Evolutionary conservation across 352 stramenopile genomes (phyloP), one percentile per base, ranked within the genome.

Genomic region (Thalassiosira exigua): DNA sequence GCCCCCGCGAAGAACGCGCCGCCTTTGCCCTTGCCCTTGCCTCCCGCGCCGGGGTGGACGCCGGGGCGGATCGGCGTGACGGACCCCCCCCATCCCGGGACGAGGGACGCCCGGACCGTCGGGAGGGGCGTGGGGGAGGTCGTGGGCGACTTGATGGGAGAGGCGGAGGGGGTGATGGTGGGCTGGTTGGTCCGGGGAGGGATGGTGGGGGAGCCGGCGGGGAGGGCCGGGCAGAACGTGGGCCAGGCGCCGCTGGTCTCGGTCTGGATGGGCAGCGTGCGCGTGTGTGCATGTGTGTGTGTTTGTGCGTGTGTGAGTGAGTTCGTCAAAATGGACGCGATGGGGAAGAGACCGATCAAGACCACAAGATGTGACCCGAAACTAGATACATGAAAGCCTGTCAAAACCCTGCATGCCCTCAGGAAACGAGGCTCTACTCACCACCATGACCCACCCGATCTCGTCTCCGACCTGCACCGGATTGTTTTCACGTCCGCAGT

Each of bases 371-470:
- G n/a, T n/a, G n/a, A n/a, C n/a, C n/a, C n/a, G n/a, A n/a, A n/a
- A n/a, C n/a, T n/a, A n/a, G n/a, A n/a, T n/a, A n/a, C n/a, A n/a
- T n/a, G n/a, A n/a, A n/a, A n/a, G n/a, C n/a, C n/a, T n/a, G n/a
- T n/a, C n/a, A n/a, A n/a, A n/a, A n/a, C n/a, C n/a, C n/a, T n/a
- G n/a, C n/a, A n/a, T n/a, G n/a, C n/a, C n/a, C n/a, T n/a, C n/a
- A n/a, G n/a, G n/a, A n/a, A n/a, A n/a, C n/a, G n/a, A n/a, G n/a
- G n/a, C n/a, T n/a, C n/a, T n/a, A 82, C 74, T 77, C 56, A 82
- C 74, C 52, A 75, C 46, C 11, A 53, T 64, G 17, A 82, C 67
- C 74, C 74, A 82, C 44, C 74, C 74, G 68, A 82, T 69, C 21
- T 71, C 44, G 64, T 82, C 53, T 19, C 57, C 74, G 9, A 46